These are phyloP conservation scores for Rosa persica DNA, from an alignment of 306 rosid species.

Conservation along the genomic window DNA sequence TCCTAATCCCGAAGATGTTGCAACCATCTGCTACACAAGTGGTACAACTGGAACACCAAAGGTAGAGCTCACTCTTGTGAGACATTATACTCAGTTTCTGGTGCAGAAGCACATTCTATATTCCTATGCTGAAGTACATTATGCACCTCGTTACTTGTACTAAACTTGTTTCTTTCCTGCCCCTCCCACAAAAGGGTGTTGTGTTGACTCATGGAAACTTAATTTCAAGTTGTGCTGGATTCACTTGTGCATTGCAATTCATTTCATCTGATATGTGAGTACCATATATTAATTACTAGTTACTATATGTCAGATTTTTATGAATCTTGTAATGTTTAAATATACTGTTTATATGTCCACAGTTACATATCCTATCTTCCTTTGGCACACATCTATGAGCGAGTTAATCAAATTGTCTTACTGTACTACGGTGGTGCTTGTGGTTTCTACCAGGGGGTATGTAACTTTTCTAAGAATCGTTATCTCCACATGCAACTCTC, in stretches of 20 bases:
- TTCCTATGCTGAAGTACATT: neutral
- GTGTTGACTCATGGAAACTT: conserved; percentile 83
- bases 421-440: conserved; percentile 72
- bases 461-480: neutral
- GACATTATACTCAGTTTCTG: conserved; percentile 21
- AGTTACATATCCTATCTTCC: conserved; percentile 97
- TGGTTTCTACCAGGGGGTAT: conserved; percentile 98
- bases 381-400: conserved; percentile 94
- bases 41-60: conserved; percentile 99
- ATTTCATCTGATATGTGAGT: conserved; percentile 84
- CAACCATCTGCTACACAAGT: conserved; percentile 93
- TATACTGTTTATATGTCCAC: conserved; percentile 28
- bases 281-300: neutral
- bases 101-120: neutral
- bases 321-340: conserved; percentile 19
- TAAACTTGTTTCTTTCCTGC: neutral
- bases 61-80: conserved; percentile 59
- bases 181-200: conserved; percentile 28
- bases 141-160: neutral
- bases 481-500: neutral
- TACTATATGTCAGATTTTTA: conserved; percentile 1
- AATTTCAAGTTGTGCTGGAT: conserved; percentile 87
- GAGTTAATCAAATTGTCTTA: conserved; percentile 64
- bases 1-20: conserved; percentile 77
- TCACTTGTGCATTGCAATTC: conserved; percentile 27